Evolutionary conservation across 345 rosid species (phyloP), one percentile per base, ranked within the genome.

Genomic region (Eucalyptus cladocalyx): DNA sequence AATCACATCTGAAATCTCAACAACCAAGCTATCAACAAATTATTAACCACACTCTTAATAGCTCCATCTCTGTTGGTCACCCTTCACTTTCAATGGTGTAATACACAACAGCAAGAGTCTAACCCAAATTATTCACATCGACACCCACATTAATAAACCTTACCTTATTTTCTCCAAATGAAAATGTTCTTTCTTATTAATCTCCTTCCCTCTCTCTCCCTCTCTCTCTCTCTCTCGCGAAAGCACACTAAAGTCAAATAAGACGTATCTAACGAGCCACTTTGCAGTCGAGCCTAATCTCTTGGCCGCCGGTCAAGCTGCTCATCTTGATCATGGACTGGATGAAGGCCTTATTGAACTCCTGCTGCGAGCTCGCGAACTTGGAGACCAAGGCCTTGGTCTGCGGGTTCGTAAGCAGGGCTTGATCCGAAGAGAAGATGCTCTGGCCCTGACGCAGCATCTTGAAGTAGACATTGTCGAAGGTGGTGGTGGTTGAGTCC

Each of bases 281-380:
- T 89, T 91, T 95, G 85, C 99, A 97, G 42, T 96, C 91, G 30
- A 89, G 95, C 90, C 99, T 96, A 86, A 97, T 95, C 92, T 96
- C 98, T 87, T 94, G 91, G 11, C 98, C 99, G 34, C 98, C 96
- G 4, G 86, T 30, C 88, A 97, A 91, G 91, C 97, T 94, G 89
- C 97, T 95, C 98, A 96, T 96, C 95, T 93, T 96, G 91, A 96
- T 93, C 99, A 97, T 96, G 34, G 97, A 95, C 88, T 92, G 87
- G n/a, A 93, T 95, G 88, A 96, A 96, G 43, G 98, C 98, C 87
- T 88, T 89, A 80, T 92, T 93, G 47, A 93, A 96, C 50, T 93
- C 94, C 65, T 90, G 50, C n/a, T 87, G 89, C 26, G 95, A 95
- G 87, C 32, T 85, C 1, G 98, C 97, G 37, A 92, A 96, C 88